A percentile compares a stretch with the other conserved stretches of the same genome.
Conservation (phyloP, 306 rosid species). For the Abrus pulchellus region DNA sequence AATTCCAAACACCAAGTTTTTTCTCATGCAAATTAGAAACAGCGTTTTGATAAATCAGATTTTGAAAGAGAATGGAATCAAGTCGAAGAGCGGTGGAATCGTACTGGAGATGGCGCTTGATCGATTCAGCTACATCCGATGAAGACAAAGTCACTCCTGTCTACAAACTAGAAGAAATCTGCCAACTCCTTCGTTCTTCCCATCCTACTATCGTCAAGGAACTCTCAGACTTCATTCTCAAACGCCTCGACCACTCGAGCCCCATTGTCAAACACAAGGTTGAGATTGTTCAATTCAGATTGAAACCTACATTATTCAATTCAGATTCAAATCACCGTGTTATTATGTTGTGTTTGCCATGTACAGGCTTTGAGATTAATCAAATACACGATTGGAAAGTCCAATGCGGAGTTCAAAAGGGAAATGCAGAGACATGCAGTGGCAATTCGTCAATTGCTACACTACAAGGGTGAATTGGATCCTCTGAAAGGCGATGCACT, state of each 20-base stretch:
- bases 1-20: neutral
- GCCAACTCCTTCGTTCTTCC: neutral
- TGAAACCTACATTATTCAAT: neutral
- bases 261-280: neutral
- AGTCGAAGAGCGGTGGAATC: conserved; percentile 1
- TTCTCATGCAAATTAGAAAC: neutral
- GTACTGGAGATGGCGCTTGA: neutral
- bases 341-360: neutral
- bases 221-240: neutral
- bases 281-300: neutral
- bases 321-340: neutral
- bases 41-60: neutral
- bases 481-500: conserved; percentile 34
- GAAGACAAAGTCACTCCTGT: neutral
- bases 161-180: neutral
- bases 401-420: neutral
- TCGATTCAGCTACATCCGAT: neutral
- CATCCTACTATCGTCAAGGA: neutral
- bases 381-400: neutral
- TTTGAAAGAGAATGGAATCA: neutral
- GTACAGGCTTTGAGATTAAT: neutral
- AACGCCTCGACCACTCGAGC: neutral
- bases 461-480: conserved; percentile 22
- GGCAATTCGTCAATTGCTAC: conserved; percentile 10
- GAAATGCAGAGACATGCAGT: conserved; percentile 8